Evolutionary conservation across 1,139 yeast species (phyloP), one percentile per base, ranked within the genome.

Genomic region (Blastobotrys proliferans): DNA sequence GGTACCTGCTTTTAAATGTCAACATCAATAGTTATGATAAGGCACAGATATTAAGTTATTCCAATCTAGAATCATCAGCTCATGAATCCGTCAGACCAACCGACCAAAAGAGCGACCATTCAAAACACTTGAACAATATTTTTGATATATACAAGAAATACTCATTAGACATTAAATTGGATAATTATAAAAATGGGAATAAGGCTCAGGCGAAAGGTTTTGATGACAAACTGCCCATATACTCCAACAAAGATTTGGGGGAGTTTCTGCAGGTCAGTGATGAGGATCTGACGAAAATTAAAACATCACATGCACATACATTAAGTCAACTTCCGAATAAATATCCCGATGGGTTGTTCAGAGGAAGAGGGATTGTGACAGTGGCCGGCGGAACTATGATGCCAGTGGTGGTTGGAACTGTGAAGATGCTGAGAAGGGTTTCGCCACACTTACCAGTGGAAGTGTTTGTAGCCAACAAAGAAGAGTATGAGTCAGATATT

Each of bases 301-400:
- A 66, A 32, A 55, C 58, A 14, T 71, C 81, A 11, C 95, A 86
- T 62, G 52, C 58, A 9, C 59, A 62, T 32, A 81, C 78, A 29
- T 76, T 81, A 24, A 60, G 66, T 0, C 49, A 56, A 2, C 60
- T 64, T 18, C 82, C 87, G 0, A 61, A 64, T 24, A 65, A 70
- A 1, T 56, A 76, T 1, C 61, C 61, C 2, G 39, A 46, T 16
- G 53, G 54, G 4, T 37, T 57, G n/a, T 62, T 58, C 46, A 37
- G 49, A 9, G 90, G 90, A 0, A 71, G 77, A 47, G 95, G 95
- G 22, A 78, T 85, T 31, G 95, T 85, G 1, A 81, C 78, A 55
- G 90, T 83, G 28, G 92, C 92, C 16, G 94, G 94, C 34, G 92
- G 90, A 2, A 74, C 73, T 52, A 83, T 80, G 66, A 81, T 83